These are phyloP conservation scores for Candida mattraensis DNA, from an alignment of 805 yeast species.

Conservation along the genomic window DNA sequence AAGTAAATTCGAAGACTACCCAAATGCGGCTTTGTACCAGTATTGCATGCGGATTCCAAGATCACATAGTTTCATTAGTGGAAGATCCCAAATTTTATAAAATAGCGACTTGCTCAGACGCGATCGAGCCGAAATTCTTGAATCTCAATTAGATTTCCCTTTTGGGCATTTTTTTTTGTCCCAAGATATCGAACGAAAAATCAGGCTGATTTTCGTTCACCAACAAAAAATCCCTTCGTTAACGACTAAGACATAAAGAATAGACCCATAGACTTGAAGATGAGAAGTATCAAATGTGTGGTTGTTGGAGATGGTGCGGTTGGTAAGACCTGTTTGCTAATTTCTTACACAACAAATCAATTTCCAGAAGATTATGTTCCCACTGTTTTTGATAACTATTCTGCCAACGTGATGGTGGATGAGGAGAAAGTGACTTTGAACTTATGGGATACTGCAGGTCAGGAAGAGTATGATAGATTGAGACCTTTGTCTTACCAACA, in stretches of 20 bases:
- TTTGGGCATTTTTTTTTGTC: conserved; percentile 9
- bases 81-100: too few species aligned
- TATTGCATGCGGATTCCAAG: too few species aligned
- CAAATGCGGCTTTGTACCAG: too few species aligned
- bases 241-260: background rate
- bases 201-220: background rate
- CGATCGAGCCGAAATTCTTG: too few species aligned
- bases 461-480: conserved; percentile 85
- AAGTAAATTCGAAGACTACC: too few species aligned
- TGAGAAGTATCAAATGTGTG: conserved; percentile 69
- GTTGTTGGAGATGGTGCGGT: conserved; percentile 97
- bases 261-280: background rate
- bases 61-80: too few species aligned
- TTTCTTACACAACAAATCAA: conserved; percentile 87
- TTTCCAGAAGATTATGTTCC: conserved; percentile 94
- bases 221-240: background rate
- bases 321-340: conserved; percentile 87
- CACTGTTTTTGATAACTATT: conserved; percentile 89
- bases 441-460: conserved; percentile 96
- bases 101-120: too few species aligned
- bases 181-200: conserved; percentile 1
- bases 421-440: conserved; percentile 82
- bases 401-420: conserved; percentile 81
- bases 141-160: conserved; percentile 11
- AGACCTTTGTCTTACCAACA: conserved; percentile 91